Base-by-base conservation (phyloP, 371 early-diverging fungal species). In the Chytridium lagenaria region DNA sequence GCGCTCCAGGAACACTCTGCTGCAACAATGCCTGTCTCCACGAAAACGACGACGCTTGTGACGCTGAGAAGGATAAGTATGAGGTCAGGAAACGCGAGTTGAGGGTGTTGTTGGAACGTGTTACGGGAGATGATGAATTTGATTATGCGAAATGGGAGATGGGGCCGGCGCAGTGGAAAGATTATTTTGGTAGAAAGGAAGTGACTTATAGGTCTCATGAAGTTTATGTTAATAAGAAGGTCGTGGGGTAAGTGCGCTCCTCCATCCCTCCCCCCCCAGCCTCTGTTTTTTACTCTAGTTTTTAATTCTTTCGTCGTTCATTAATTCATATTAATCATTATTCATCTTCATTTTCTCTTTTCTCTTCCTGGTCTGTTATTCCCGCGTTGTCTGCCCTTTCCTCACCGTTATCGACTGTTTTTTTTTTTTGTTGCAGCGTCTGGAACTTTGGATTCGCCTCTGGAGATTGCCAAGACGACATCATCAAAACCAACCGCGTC, bases 361-460 rank as follows among this genome's bases (percentile, higher is more conserved):
- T 34, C 7, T 30, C n/a, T 12, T 52, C n/a, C 55, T 26, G 55
- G 5, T 52, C n/a, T n/a, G n/a, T n/a, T n/a, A n/a, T n/a, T n/a
- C n/a, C n/a, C n/a, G n/a, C n/a, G n/a, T n/a, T n/a, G n/a, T n/a
- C n/a, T n/a, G n/a, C n/a, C n/a, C n/a, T n/a, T n/a, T n/a, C n/a
- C n/a, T n/a, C n/a, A n/a, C n/a, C n/a, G n/a, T n/a, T n/a, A n/a
- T n/a, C n/a, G n/a, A n/a, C n/a, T n/a, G n/a, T 44, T 44, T 44
- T 12, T 44, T 44, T 44, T 44, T 44, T 44, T 44, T 44, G 44
- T 44, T 7, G 19, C 57, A 61, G 61, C 3, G 61, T 61, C 12
- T 61, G 61, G 61, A 61, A 61, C 61, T 61, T 61, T 15, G 61
- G 61, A 7, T 61, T 61, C 36, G 31, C 34, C 31, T 61, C 61